A percentile compares a stretch with the other conserved stretches of the same genome.
These are phyloP conservation scores for Coriolopsis trogii DNA, from an alignment of 1,284 basidiomycete genomes.

Conservation along the genomic window DNA sequence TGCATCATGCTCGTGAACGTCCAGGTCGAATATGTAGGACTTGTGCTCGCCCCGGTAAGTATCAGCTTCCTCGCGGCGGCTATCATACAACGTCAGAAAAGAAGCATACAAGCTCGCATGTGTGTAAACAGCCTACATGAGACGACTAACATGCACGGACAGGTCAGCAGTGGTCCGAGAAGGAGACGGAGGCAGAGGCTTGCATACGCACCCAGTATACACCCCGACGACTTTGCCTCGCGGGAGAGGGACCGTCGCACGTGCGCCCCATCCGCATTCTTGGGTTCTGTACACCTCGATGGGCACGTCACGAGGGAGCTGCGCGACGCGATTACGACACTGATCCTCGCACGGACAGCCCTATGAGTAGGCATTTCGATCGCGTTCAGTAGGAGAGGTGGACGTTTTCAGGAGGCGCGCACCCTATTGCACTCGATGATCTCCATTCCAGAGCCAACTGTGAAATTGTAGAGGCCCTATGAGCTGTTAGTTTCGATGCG, in stretches of 20 bases:
- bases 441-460: constrained; percentile 44
- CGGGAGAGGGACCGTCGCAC: constrained; percentile 39
- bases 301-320: constrained; percentile 37
- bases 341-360: constrained; percentile 27
- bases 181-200: neutral
- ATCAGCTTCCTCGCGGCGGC: constrained; percentile 44
- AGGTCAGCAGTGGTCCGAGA: constrained; percentile 6
- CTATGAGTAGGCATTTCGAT: constrained; percentile 7
- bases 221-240: constrained; percentile 62
- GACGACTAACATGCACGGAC: constrained; percentile 31
- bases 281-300: constrained; percentile 41
- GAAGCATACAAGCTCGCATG: neutral
- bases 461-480: constrained; percentile 54
- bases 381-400: neutral
- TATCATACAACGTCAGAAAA: constrained; percentile 22
- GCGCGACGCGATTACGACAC: constrained; percentile 42
- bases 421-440: constrained; percentile 68
- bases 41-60: constrained; percentile 36
- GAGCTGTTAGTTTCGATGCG: neutral
- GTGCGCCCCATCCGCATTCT: constrained; percentile 40
- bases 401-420: neutral
- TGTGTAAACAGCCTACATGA: neutral
- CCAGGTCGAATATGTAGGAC: constrained; percentile 61
- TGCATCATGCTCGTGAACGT: constrained; percentile 50
- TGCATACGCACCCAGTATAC: constrained; percentile 58